A percentile compares a stretch with the other conserved stretches of the same genome.
Conservation (phyloP, 163 green algal genomes). For the Trebouxiophyceae sp. region DNA sequence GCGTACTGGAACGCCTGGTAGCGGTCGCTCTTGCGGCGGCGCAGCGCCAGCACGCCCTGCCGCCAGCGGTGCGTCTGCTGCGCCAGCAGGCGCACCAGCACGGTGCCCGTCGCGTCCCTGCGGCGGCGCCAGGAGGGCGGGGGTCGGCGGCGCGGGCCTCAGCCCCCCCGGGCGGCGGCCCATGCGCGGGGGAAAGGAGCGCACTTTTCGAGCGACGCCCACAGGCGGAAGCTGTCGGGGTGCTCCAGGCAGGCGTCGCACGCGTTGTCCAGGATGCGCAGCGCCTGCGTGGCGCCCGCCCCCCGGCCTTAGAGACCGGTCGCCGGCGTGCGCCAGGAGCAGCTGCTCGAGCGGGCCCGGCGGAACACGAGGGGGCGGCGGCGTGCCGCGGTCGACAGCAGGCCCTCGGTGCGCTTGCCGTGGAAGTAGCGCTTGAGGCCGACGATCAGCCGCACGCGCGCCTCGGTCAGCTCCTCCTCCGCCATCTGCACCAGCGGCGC, state of each 20-base stretch:
- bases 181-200: too few species aligned
- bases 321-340: slow-evolving; percentile 35
- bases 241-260: slow-evolving; percentile 49
- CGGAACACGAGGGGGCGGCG: too few species aligned
- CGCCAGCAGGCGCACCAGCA: neutral
- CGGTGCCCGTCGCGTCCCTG: slow-evolving; percentile 3
- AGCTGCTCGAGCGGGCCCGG: too few species aligned
- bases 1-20: neutral
- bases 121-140: too few species aligned
- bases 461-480: slow-evolving; percentile 35
- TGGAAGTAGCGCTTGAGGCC: slow-evolving; percentile 58
- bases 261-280: slow-evolving; percentile 58
- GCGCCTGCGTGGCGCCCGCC: too few species aligned
- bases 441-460: slow-evolving; percentile 38
- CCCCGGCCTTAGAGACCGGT: too few species aligned
- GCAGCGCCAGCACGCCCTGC: slow-evolving; percentile 6
- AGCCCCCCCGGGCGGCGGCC: too few species aligned
- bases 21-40: neutral
- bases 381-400: slow-evolving; percentile 33
- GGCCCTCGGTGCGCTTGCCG: slow-evolving; percentile 40
- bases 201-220: slow-evolving; percentile 24
- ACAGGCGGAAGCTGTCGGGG: slow-evolving; percentile 7
- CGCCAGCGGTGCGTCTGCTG: neutral
- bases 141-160: too few species aligned
- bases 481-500: too few species aligned